Evolutionary conservation across 225 moss, liverwort and hornwort species (phyloP).

Genomic region (Anthoceros angustus): DNA sequence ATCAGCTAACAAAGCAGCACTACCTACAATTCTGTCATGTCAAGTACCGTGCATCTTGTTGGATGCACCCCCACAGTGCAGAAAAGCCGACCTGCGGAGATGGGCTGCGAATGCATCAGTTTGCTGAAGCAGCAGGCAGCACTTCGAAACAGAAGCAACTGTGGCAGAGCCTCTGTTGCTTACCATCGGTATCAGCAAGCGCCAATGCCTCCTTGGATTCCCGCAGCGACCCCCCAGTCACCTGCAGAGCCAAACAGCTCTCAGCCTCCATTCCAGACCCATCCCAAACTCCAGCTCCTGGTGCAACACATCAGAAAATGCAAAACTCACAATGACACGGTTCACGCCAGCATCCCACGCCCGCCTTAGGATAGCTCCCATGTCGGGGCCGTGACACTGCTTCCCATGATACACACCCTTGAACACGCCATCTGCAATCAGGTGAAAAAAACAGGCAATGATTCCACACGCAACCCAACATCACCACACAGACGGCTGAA

Average conservation of each 20-base stretch:
- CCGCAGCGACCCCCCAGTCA: constrained; percentile 82
- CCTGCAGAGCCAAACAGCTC: constrained; percentile 17
- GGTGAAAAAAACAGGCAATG: too few species aligned
- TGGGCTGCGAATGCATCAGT: constrained; percentile 5
- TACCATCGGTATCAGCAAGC: constrained; percentile 78
- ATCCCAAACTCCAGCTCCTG: too few species aligned
- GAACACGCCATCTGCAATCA: constrained; percentile 81
- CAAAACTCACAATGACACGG: constrained; percentile 62
- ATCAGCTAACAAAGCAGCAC: background rate
- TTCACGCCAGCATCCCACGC: constrained; percentile 96
- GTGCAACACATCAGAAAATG: background rate
- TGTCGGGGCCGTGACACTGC: constrained; percentile 63
- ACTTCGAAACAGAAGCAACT: background rate
- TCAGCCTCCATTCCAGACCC: background rate
- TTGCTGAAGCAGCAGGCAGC: background rate
- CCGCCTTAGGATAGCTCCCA: constrained; percentile 62
- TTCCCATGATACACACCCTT: constrained; percentile 78
- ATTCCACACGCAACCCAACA: background rate
- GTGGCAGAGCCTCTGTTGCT: background rate
- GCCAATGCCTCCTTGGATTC: constrained; percentile 79
- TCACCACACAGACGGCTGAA: background rate
- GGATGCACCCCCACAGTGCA: constrained; percentile 97
- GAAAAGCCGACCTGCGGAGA: constrained; percentile 57
- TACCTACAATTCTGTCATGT: background rate
- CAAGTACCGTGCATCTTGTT: constrained; percentile 64